Evolutionary conservation across 805 yeast genomes (phyloP), one percentile per base, ranked within the genome.

Genomic region (Yarrowia porcina): DNA sequence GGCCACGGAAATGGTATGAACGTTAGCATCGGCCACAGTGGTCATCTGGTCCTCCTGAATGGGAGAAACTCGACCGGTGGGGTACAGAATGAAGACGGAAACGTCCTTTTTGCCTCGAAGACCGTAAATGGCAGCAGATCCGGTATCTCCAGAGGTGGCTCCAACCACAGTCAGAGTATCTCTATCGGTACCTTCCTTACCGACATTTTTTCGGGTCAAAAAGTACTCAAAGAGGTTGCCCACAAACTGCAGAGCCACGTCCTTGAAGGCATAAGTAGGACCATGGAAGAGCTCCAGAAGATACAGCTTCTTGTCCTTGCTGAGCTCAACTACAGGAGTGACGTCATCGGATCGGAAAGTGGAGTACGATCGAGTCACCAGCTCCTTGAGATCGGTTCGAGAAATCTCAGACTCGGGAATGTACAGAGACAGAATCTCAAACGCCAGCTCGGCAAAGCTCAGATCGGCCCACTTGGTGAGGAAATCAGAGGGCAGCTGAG

Each of bases 1-100:
- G 67, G 86, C 89, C 36, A 94, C 97, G 5, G 97, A 90, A 66
- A 94, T 80, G 25, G 97, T 93, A 77, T 94, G 98, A 42, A 94
- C 97, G 71, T 94, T 94, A 60, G 83, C 77, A 75, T 94, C 99
- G 59, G 86, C 82, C 9, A 94, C 98, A 8, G 98, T 91, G 63
- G 99, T 89, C 99, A 94, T 94, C 78, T 94, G 99, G 69, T 88
- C 90, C 78, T 94, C 99, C 80, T 94, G 99, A 67, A 94, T 88
- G 44, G 97, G 97, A 35, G 98, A 92, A 64, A 94, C 94, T 74
- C 97, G 86, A 56, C 98, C 99, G 9, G 96, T 90, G 70, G 99
- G 99, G 73, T 93, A 94, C 70, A 94, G 79, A 67, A 94, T 94
- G 76, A 94, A 94, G 21, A 94, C 99, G 30, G 96, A 88, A n/a